Evolutionary conservation across 2,329 filamentous ascomycete species (phyloP).

Genomic region (Plenodomus biglobosus): DNA sequence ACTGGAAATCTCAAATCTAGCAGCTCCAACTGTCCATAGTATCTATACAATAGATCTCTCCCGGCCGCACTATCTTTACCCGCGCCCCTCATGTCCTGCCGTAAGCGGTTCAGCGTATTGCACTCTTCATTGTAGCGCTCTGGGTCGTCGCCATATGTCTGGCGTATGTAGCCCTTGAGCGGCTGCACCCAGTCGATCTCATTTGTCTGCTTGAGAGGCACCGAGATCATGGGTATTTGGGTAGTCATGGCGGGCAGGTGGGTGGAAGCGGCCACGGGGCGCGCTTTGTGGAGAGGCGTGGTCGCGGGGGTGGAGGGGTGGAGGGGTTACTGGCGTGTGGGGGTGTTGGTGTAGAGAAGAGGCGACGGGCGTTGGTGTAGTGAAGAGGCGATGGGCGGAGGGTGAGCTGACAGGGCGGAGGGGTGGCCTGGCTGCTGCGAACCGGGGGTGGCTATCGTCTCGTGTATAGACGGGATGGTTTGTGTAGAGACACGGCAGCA

Average conservation of each 20-base stretch:
- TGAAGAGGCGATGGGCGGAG: too few species aligned
- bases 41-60: conserved; percentile 89
- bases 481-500: neutral
- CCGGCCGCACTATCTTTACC: conserved; percentile 95
- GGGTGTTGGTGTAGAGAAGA: neutral
- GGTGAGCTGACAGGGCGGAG: neutral
- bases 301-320: conserved; percentile 14
- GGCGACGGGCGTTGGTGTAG: neutral
- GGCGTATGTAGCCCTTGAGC: conserved; percentile 88
- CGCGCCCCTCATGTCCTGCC: conserved; percentile 97
- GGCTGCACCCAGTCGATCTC: conserved; percentile 98
- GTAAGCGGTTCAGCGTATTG: conserved; percentile 85
- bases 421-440: neutral
- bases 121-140: conserved; percentile 96
- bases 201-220: conserved; percentile 89
- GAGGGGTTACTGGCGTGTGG: conserved; percentile 2
- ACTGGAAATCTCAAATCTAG: conserved; percentile 94
- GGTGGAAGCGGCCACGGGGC: conserved; percentile 13
- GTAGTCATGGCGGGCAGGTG: conserved; percentile 35
- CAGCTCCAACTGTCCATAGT: conserved; percentile 95
- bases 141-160: conserved; percentile 94
- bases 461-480: neutral
- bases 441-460: neutral
- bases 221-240: conserved; percentile 87
- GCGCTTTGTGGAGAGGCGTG: conserved; percentile 20